phyloP scores from a whole-genome alignment of 495 filamentous ascomycete genomes.

The Penicillium angulare region DNA sequence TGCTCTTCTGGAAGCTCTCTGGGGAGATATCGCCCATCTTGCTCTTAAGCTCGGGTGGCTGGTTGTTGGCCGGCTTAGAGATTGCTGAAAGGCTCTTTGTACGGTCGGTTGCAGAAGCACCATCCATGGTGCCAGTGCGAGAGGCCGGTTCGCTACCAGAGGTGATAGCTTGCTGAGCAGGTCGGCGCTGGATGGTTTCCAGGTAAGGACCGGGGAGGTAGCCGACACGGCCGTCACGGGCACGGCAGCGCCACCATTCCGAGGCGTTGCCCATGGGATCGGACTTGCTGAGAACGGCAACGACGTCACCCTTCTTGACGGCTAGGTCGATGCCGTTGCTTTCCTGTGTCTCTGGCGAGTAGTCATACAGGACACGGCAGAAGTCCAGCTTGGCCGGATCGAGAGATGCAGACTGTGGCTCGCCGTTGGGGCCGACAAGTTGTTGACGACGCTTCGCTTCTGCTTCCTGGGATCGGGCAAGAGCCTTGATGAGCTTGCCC shows the following conservation, averaged over 20 bases:
- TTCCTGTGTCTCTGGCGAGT: constrained; percentile 69
- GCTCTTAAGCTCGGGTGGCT: constrained; percentile 43
- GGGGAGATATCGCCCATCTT: constrained; percentile 64
- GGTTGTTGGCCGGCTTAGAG: constrained; percentile 16
- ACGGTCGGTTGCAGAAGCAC: constrained; percentile 28
- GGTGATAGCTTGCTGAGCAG: constrained; percentile 53
- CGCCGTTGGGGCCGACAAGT: constrained; percentile 51
- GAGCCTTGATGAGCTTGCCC: constrained; percentile 83
- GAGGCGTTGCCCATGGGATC: constrained; percentile 89
- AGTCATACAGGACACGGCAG: constrained; percentile 92
- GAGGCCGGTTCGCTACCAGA: constrained; percentile 47
- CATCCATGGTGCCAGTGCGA: constrained; percentile 58
- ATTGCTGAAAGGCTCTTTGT: constrained; percentile 27
- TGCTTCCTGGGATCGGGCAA: constrained; percentile 81
- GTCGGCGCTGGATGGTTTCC: constrained; percentile 73
- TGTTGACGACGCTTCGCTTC: constrained; percentile 62
- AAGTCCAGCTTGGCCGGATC: constrained; percentile 92
- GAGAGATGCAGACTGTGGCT: constrained; percentile 47
- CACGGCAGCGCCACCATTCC: constrained; percentile 96
- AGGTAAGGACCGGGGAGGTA: constrained; percentile 90
- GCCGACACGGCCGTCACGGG: constrained; percentile 85
- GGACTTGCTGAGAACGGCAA: constrained; percentile 88
- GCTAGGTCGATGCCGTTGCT: constrained; percentile 78
- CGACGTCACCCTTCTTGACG: constrained; percentile 92
- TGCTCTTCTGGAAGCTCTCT: constrained; percentile 88